These are phyloP conservation scores for Medicago arabica DNA, from an alignment of 306 rosid genomes.

Conservation along the genomic window DNA sequence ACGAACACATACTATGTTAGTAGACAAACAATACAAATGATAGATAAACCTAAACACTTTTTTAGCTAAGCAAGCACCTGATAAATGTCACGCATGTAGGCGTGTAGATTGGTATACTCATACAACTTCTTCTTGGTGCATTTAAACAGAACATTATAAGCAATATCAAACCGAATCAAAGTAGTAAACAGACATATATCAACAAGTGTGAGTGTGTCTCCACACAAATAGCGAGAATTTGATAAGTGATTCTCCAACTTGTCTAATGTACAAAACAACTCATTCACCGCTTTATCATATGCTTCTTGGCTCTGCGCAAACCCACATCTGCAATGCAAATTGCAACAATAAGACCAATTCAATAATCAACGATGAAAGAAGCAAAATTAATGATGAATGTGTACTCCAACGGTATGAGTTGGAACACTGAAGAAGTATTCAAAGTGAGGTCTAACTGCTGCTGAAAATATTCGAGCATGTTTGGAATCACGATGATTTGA, in stretches of 20 bases:
- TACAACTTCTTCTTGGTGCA: constrained; percentile 82
- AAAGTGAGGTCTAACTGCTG: no score
- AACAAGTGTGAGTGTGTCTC: constrained; percentile 65
- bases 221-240: constrained; percentile 63
- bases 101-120: constrained; percentile 76
- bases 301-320: constrained; percentile 96
- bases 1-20: neutral
- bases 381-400: no score
- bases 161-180: constrained; percentile 73
- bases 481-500: no score
- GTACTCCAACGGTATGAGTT: no score
- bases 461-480: no score
- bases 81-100: constrained; percentile 74
- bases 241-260: constrained; percentile 67
- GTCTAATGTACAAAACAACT: constrained; percentile 68
- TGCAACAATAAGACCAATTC: neutral
- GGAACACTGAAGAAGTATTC: no score
- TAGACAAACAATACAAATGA: neutral
- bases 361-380: neutral
- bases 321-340: constrained; percentile 64
- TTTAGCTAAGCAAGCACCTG: constrained; percentile 51
- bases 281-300: constrained; percentile 68
- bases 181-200: constrained; percentile 84
- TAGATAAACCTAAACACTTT: neutral
- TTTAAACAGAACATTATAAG: constrained; percentile 76